phyloP scores from a whole-genome alignment of 1,284 basidiomycete species.

The Leucoagaricus sp. region DNA sequence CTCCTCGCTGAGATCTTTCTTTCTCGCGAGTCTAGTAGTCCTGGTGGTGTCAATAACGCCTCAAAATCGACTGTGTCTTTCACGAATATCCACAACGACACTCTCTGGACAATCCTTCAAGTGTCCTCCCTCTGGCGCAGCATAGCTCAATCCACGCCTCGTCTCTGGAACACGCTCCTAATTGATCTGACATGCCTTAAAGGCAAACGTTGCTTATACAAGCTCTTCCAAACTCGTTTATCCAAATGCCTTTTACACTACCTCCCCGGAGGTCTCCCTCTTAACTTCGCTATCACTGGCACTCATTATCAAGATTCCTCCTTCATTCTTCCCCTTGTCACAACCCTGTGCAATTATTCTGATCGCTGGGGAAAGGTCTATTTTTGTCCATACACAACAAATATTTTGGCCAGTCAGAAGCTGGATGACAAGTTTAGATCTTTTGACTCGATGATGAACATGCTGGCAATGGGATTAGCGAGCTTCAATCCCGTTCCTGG shows the following conservation, averaged over 20 bases:
- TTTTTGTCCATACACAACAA: constrained; percentile 12
- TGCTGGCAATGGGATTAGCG: constrained; percentile 3
- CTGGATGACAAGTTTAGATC: not conserved
- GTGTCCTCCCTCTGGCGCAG: constrained; percentile 11
- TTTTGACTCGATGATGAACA: constrained; percentile 2
- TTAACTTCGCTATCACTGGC: constrained; percentile 10
- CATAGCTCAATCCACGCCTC: not conserved
- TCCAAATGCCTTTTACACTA: constrained; percentile 1
- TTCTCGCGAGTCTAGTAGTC: not conserved
- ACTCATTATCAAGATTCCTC: constrained; percentile 3
- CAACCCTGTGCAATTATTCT: not conserved
- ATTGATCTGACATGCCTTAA: constrained; percentile 9
- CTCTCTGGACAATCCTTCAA: constrained; percentile 8
- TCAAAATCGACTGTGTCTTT: not conserved
- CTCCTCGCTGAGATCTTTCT: constrained; percentile 16
- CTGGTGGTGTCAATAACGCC: not conserved
- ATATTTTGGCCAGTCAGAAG: constrained; percentile 1
- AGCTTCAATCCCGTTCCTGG: constrained; percentile 6
- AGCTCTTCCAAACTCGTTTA: constrained; percentile 6
- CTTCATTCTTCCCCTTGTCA: not conserved
- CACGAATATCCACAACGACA: constrained; percentile 2
- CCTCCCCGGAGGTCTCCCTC: constrained; percentile 1
- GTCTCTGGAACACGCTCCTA: constrained; percentile 8
- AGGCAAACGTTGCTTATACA: not conserved
- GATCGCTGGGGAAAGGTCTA: constrained; percentile 11